Base-by-base conservation (phyloP, 2,329 filamentous ascomycete species). In the Pseudohalonectria lignicola region DNA sequence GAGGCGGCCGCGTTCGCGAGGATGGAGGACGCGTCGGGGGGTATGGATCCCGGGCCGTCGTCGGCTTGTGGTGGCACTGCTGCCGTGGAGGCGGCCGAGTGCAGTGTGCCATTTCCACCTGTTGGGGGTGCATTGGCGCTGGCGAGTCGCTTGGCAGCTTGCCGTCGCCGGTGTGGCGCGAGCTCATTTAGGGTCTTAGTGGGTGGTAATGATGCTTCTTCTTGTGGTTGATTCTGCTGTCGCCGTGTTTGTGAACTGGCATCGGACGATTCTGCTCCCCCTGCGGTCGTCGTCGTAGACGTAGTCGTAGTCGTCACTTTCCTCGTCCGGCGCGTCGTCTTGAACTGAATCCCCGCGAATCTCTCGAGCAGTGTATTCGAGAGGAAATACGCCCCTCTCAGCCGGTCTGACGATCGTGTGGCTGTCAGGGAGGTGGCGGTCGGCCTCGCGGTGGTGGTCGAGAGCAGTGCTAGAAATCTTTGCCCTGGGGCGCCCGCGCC, bases 1-100 rank as follows among this genome's bases (percentile, higher is more conserved):
- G 60, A 59, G 34, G 65, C 69, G 40, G 68, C 76, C 34, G 59
- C 61, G 35, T 62, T 63, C 29, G 74, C 66, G 17, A 80, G 66
- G 13, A 69, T 57, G 4, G 74, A 70, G 4, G 76, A 79, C 16
- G 57, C 53, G 40, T 60, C 57, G 29, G 49, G 51, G 0, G 54
- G 52, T 4, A 59, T 12, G 11, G 23, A 4, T 3, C 18, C 11
- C 17, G 39, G 15, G n/a, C 20, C 36, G 12, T 19, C 31, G 26
- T 25, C 37, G 30, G 36, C 18, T 35, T 16, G n/a, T 26, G 39
- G 21, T 18, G 34, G 26, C 9, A 7, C 25, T 26, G 31, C 16
- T 13, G 32, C 32, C n/a, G n/a, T 17, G 31, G 16, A 4, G 19
- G 12, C 6, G n/a, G n/a, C n/a, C n/a, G n/a, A n/a, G n/a, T n/a